phyloP scores from a whole-genome alignment of 768 basidiomycete genomes.

The Dictyophora rubrovolvata region DNA sequence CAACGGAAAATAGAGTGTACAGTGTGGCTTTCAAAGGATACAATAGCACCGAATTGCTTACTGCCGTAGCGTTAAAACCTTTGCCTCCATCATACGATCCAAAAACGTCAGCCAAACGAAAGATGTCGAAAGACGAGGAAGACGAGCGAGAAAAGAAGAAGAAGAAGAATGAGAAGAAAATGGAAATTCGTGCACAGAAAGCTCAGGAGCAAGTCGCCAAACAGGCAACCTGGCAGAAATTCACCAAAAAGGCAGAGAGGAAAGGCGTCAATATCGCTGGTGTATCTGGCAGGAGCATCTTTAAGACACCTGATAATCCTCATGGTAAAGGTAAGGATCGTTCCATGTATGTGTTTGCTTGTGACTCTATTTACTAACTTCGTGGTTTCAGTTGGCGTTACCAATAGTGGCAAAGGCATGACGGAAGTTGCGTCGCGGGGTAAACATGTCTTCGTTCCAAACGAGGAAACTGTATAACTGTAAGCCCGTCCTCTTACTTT shows the following conservation, averaged over 20 bases:
- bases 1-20: conserved; percentile 73
- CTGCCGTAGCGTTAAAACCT: conserved; percentile 57
- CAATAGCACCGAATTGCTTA: conserved; percentile 81
- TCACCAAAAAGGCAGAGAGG: conserved; percentile 89
- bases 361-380: conserved; percentile 15
- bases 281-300: conserved; percentile 80
- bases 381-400: conserved; percentile 63
- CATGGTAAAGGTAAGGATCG: conserved; percentile 59
- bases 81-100: conserved; percentile 35
- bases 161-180: conserved; percentile 92
- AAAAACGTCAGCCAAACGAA: conserved; percentile 57
- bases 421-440: conserved; percentile 55
- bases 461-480: conserved; percentile 32
- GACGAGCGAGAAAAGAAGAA: conserved; percentile 83
- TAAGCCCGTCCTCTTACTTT: conserved; percentile 18
- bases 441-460: conserved; percentile 65
- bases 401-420: conserved; percentile 84
- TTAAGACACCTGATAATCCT: conserved; percentile 91
- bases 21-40: conserved; percentile 88
- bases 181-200: conserved; percentile 73
- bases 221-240: conserved; percentile 88
- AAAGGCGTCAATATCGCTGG: conserved; percentile 89
- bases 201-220: conserved; percentile 80
- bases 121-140: conserved; percentile 70
- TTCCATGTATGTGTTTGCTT: not conserved